These are phyloP conservation scores for Pisolithus marmoratus DNA, from an alignment of 768 basidiomycete species.

Conservation along the genomic window DNA sequence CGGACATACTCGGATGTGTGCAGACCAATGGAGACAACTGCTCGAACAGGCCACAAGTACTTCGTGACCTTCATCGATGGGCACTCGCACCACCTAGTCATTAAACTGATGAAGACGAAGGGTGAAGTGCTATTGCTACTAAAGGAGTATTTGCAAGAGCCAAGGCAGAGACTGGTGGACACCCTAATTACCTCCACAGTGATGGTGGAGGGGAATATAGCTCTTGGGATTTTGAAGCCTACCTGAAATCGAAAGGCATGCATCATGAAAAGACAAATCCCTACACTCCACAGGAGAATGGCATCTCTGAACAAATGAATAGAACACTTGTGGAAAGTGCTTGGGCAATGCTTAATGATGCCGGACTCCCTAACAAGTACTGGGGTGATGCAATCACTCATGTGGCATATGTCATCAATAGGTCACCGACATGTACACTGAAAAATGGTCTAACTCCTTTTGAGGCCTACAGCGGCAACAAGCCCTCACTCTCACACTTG, in stretches of 20 bases:
- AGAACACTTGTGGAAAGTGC: neutral
- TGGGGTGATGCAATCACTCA: neutral
- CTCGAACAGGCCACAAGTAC: conserved; percentile 8
- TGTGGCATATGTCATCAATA: no score
- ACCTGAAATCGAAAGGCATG: conserved; percentile 8
- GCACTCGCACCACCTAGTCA: conserved; percentile 9
- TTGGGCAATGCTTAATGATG: neutral
- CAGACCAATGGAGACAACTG: conserved; percentile 10
- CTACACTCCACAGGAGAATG: conserved; percentile 5
- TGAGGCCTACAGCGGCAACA: no score
- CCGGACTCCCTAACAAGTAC: neutral
- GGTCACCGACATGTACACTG: no score
- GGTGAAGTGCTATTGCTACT: conserved; percentile 5
- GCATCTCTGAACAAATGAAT: conserved; percentile 2
- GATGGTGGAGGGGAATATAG: conserved; percentile 24
- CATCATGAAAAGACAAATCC: conserved; percentile 4
- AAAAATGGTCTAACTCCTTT: no score
- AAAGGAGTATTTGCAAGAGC: conserved; percentile 8
- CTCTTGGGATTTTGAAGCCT: conserved; percentile 8
- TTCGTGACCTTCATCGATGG: conserved; percentile 17
- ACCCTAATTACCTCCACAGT: conserved; percentile 12
- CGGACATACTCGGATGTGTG: conserved; percentile 16
- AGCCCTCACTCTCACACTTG: no score
- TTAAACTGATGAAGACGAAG: conserved; percentile 7
- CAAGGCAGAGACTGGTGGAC: conserved; percentile 9